Evolutionary conservation across 148 eudicot species (phyloP).

Genomic region (Camellia japonica): DNA sequence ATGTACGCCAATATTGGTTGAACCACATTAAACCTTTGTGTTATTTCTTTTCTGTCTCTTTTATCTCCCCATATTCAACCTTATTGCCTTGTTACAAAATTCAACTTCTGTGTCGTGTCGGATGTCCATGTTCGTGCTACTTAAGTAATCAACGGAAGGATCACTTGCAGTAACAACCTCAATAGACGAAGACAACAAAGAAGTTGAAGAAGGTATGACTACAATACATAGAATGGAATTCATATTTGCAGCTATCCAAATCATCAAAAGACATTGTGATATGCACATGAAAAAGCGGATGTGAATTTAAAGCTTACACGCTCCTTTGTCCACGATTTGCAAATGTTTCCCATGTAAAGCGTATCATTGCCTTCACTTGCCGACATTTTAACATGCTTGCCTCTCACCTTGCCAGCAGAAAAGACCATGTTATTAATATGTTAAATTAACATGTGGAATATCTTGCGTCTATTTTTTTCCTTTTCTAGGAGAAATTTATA

Average conservation of each 20-base stretch:
- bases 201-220: background rate
- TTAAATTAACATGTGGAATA: constrained; percentile 11
- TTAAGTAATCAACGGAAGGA: background rate
- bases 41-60: no score
- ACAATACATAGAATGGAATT: background rate
- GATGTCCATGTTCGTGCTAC: no score
- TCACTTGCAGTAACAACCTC: background rate
- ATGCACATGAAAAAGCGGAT: background rate
- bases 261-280: background rate
- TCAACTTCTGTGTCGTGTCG: no score
- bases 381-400: constrained; percentile 30
- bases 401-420: constrained; percentile 24
- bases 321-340: constrained; percentile 34
- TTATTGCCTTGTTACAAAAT: no score
- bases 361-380: constrained; percentile 30
- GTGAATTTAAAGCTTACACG: constrained; percentile 22
- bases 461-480: background rate
- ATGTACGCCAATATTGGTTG: no score
- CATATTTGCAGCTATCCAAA: background rate
- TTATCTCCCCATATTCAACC: no score
- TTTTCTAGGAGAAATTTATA: background rate
- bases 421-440: constrained; percentile 8
- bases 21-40: no score
- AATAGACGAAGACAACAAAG: background rate
- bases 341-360: constrained; percentile 38